Evolutionary conservation across 2,329 filamentous ascomycete species (phyloP).

Genomic region (Fusarium decemcellulare): DNA sequence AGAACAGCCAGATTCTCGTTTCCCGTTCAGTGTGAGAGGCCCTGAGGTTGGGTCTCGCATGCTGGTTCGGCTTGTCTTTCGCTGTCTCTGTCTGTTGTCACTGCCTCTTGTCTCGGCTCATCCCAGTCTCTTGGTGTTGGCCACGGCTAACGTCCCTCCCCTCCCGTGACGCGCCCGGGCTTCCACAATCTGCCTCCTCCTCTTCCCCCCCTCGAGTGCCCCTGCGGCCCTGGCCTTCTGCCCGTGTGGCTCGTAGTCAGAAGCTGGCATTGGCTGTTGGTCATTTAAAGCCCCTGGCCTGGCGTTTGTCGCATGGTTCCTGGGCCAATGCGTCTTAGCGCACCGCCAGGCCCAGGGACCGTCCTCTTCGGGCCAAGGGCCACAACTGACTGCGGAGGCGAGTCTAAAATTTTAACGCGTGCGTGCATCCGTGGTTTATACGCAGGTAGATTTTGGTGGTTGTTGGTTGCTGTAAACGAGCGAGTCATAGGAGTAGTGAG

Average conservation of each 20-base stretch:
- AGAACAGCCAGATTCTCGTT: conserved; percentile 17
- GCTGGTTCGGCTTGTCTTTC: conserved; percentile 23
- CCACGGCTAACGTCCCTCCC: conserved; percentile 4
- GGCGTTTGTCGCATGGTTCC: conserved; percentile 37
- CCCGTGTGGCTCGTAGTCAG: conserved; percentile 27
- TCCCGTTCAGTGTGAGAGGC: conserved; percentile 15
- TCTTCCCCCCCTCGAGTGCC: background rate
- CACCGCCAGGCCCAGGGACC: conserved; percentile 16
- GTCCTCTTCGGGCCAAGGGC: conserved; percentile 29
- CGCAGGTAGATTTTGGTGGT: background rate
- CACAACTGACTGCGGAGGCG: conserved; percentile 42
- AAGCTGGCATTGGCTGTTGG: conserved; percentile 28
- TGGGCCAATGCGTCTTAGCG: conserved; percentile 45
- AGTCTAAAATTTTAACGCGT: background rate
- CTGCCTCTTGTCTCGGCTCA: conserved; percentile 23
- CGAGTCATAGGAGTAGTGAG: no score
- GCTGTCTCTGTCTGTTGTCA: conserved; percentile 24
- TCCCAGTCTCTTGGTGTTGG: conserved; percentile 20
- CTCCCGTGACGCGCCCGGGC: background rate
- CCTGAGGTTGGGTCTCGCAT: conserved; percentile 5
- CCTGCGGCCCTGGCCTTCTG: conserved; percentile 26
- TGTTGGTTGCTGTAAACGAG: background rate
- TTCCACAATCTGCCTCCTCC: conserved; percentile 8
- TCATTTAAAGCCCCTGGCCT: conserved; percentile 28
- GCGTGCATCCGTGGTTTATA: conserved; percentile 24